Evolutionary conservation across 768 basidiomycete genomes (phyloP).

Genomic region (Agaricus bisporus): DNA sequence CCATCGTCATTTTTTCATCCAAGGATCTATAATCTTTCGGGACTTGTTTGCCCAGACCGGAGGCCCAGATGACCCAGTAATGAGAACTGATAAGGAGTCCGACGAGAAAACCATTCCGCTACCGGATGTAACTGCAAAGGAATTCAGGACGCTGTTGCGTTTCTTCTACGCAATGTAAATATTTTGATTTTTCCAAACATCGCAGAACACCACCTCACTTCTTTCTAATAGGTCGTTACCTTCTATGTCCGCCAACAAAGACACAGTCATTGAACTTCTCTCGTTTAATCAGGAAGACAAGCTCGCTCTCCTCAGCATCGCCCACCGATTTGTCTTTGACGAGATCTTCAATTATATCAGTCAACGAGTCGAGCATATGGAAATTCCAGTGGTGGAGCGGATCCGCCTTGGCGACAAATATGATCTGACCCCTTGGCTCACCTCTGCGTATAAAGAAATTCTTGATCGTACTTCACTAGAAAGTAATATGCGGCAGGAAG

Average conservation of each 20-base stretch:
- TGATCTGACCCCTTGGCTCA: slow-evolving; percentile 32
- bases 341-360: slow-evolving; percentile 29
- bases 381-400: slow-evolving; percentile 21
- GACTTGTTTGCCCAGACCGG: background rate
- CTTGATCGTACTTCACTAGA: slow-evolving; percentile 19
- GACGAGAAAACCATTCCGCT: too few species aligned
- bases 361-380: slow-evolving; percentile 12
- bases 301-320: slow-evolving; percentile 33
- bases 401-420: slow-evolving; percentile 33
- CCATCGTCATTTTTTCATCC: too few species aligned
- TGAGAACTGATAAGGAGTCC: too few species aligned
- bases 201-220: too few species aligned
- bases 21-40: too few species aligned
- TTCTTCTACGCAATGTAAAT: too few species aligned
- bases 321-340: slow-evolving; percentile 33
- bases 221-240: slow-evolving; percentile 6
- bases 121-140: too few species aligned
- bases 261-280: background rate
- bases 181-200: too few species aligned
- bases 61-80: too few species aligned
- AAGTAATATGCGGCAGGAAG: slow-evolving; percentile 23
- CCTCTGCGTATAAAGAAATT: slow-evolving; percentile 29
- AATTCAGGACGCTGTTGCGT: too few species aligned
- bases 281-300: slow-evolving; percentile 20
- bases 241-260: background rate